phyloP scores from a whole-genome alignment of 495 filamentous ascomycete genomes.

The Halenospora varia region DNA sequence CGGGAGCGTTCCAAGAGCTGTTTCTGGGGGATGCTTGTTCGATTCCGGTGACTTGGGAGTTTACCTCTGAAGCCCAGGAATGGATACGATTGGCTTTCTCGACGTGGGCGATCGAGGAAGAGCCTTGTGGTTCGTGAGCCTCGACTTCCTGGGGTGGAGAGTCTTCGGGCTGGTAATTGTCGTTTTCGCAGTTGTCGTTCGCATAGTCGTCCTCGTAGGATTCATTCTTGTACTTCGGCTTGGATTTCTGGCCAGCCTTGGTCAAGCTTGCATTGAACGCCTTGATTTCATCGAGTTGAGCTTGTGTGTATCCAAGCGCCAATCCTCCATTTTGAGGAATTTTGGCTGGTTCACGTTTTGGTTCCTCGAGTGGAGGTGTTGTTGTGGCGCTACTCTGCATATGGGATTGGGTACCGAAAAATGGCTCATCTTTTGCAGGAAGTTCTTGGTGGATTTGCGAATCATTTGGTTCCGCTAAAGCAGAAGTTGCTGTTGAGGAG shows the following conservation, averaged over 20 bases:
- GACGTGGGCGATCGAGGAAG: neutral
- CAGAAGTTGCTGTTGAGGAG: constrained; percentile 5
- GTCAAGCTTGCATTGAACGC: constrained; percentile 19
- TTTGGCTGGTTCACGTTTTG: neutral
- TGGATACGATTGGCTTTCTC: constrained; percentile 12
- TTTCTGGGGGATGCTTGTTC: neutral
- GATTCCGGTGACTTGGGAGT: neutral
- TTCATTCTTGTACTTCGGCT: constrained; percentile 8
- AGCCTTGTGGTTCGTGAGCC: neutral
- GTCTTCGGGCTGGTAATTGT: neutral
- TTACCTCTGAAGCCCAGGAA: constrained; percentile 15
- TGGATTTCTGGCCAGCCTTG: constrained; percentile 19
- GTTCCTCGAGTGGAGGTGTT: neutral
- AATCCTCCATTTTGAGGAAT: constrained; percentile 7
- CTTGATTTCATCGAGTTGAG: constrained; percentile 22
- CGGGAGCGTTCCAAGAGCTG: neutral
- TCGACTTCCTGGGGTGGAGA: neutral
- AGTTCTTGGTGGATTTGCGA: too few species aligned
- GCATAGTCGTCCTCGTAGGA: too few species aligned
- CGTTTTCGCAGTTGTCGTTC: too few species aligned
- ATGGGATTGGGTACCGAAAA: constrained; percentile 15
- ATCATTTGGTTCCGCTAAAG: too few species aligned
- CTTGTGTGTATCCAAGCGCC: constrained; percentile 17
- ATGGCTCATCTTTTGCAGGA: neutral
- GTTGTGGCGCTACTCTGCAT: too few species aligned